phyloP scores from a whole-genome alignment of 2,329 filamentous ascomycete species.

The Colletotrichum magnum region DNA sequence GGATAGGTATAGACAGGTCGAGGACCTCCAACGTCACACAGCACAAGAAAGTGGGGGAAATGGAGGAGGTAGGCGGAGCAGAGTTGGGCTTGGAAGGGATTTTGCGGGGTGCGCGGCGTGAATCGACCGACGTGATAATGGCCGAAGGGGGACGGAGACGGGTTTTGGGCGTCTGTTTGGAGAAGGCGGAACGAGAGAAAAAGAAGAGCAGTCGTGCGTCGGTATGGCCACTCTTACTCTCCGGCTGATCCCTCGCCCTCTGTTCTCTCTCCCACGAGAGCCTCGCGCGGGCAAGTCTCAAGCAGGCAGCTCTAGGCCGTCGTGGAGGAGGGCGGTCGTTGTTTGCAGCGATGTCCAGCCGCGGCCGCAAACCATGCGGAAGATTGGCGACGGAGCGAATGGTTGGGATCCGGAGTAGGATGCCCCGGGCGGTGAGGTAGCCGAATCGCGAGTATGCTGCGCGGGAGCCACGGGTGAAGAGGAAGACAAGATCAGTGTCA shows the following conservation, averaged over 20 bases:
- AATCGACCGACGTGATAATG: constrained; percentile 30
- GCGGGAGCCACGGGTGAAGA: constrained; percentile 22
- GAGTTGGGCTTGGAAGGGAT: constrained; percentile 32
- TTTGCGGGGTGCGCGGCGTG: constrained; percentile 36
- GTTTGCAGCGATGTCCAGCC: constrained; percentile 20
- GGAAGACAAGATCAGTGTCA: constrained; percentile 23
- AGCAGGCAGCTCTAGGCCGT: constrained; percentile 9
- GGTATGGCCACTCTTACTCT: constrained; percentile 11
- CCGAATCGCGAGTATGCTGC: constrained; percentile 1
- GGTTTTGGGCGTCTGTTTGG: constrained; percentile 5
- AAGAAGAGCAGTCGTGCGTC: background rate
- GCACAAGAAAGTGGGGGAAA: constrained; percentile 48
- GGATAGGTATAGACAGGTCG: constrained; percentile 39
- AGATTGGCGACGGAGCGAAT: constrained; percentile 26
- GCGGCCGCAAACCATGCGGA: constrained; percentile 28
- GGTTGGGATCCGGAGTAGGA: constrained; percentile 33
- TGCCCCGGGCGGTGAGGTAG: constrained; percentile 27
- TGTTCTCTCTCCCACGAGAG: constrained; percentile 29
- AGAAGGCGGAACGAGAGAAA: constrained; percentile 7
- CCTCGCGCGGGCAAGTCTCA: constrained; percentile 22
- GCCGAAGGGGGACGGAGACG: constrained; percentile 8
- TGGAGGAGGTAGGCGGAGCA: constrained; percentile 39
- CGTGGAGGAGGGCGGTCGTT: constrained; percentile 5
- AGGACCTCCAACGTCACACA: constrained; percentile 51
- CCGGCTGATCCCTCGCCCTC: constrained; percentile 8